Conservation (phyloP, 2,329 filamentous ascomycete genomes). For the Chaetomiaceae sp. region DNA sequence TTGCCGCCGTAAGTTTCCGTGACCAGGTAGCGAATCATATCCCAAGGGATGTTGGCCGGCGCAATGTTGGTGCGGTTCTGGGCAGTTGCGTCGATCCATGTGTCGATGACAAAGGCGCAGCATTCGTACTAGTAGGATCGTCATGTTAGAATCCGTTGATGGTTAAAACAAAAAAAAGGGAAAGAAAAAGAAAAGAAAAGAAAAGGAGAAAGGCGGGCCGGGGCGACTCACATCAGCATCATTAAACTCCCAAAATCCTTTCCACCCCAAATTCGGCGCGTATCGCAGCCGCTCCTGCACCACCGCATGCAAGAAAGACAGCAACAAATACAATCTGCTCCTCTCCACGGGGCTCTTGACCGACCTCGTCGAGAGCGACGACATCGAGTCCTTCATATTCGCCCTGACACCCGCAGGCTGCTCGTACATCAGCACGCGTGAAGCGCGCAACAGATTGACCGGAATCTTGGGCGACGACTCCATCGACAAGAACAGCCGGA, state of each 20-base stretch:
- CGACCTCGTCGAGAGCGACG: conserved; percentile 70
- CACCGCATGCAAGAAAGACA: conserved; percentile 93
- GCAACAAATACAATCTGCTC: conserved; percentile 78
- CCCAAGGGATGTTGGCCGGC: conserved; percentile 91
- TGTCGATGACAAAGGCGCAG: conserved; percentile 91
- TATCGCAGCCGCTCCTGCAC: conserved; percentile 93
- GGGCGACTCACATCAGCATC: conserved; percentile 94
- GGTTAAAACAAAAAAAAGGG: conserved; percentile 36
- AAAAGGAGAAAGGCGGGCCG: no score
- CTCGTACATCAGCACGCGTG: conserved; percentile 93
- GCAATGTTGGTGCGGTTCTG: conserved; percentile 87
- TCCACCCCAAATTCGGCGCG: conserved; percentile 91
- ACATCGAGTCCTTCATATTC: conserved; percentile 97
- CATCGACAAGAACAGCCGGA: conserved; percentile 96
- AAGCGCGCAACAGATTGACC: conserved; percentile 89
- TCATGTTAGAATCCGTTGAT: conserved; percentile 59
- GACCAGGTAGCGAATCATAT: conserved; percentile 85
- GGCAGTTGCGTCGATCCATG: conserved; percentile 81
- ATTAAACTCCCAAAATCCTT: conserved; percentile 99
- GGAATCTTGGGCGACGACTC: conserved; percentile 95
- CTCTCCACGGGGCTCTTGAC: conserved; percentile 85
- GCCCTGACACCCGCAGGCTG: conserved; percentile 93
- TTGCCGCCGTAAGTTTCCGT: conserved; percentile 97
- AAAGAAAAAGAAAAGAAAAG: conserved; percentile 5
- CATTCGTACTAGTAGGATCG: conserved; percentile 74